Evolutionary conservation across 345 rosid species (phyloP).

Genomic region (Aethionema arabicum): DNA sequence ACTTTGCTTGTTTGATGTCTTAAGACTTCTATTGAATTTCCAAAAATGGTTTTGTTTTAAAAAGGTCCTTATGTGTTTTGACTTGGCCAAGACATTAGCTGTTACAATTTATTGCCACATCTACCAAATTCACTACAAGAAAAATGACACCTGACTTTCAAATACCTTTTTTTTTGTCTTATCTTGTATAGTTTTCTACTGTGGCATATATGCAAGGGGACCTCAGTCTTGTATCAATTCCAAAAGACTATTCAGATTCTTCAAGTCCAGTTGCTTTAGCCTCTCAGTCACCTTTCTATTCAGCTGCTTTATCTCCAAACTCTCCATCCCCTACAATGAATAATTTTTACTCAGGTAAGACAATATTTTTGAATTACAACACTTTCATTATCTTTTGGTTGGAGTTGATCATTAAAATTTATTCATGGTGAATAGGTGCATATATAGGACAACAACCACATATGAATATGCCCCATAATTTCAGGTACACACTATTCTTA

Average conservation of each 20-base stretch:
- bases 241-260: slow-evolving; percentile 27
- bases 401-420: slow-evolving; percentile 21
- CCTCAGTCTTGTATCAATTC: slow-evolving; percentile 38
- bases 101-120: not conserved
- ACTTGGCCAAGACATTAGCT: not conserved
- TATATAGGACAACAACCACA: slow-evolving; percentile 46
- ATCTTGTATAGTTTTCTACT: slow-evolving; percentile 47
- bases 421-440: slow-evolving; percentile 40
- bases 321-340: slow-evolving; percentile 39
- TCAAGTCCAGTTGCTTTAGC: slow-evolving; percentile 39
- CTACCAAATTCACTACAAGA: not conserved
- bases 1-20: not conserved
- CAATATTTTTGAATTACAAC: not conserved
- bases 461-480: slow-evolving; percentile 33
- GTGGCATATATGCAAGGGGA: slow-evolving; percentile 43
- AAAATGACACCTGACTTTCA: slow-evolving; percentile 7
- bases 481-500: slow-evolving; percentile 40
- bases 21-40: not conserved
- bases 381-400: not conserved
- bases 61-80: not conserved
- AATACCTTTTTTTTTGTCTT: slow-evolving; percentile 1
- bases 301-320: slow-evolving; percentile 30
- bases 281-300: slow-evolving; percentile 43
- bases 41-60: not conserved
- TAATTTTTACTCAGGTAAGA: slow-evolving; percentile 43